Conservation (phyloP, 768 basidiomycete species). For the Floccularia luteovirens region DNA sequence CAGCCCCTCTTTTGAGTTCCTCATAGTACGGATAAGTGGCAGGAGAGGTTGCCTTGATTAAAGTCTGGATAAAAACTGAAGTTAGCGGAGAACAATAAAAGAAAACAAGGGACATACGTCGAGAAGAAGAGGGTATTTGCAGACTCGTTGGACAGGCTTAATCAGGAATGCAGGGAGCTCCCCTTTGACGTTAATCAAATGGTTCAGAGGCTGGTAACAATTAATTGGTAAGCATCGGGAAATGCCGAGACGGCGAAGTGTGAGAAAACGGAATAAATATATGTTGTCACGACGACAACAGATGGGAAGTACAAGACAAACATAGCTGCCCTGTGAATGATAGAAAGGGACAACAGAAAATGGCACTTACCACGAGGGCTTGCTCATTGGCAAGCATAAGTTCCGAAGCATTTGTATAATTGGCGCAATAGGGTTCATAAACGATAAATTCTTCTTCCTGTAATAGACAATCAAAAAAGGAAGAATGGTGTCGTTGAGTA, state of each 20-base stretch:
- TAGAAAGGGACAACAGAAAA: conserved; percentile 8
- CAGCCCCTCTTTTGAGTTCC: conserved; percentile 78
- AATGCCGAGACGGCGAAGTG: conserved; percentile 13
- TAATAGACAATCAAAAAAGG: conserved; percentile 34
- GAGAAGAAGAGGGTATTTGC: conserved; percentile 95
- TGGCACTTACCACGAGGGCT: conserved; percentile 66
- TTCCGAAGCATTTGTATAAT: conserved; percentile 83
- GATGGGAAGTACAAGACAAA: conserved; percentile 7
- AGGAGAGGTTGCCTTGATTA: conserved; percentile 64
- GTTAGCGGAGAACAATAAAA: conserved; percentile 6
- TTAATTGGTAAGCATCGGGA: conserved; percentile 31
- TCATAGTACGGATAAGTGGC: conserved; percentile 63
- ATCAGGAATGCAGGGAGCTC: conserved; percentile 96
- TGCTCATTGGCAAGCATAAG: conserved; percentile 83
- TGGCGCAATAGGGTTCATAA: conserved; percentile 96
- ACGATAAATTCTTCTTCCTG: conserved; percentile 95
- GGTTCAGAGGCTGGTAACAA: conserved; percentile 60
- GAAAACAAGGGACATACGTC: conserved; percentile 48
- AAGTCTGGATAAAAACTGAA: conserved; percentile 36
- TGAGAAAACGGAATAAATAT: conserved; percentile 3
- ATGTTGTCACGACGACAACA: conserved; percentile 26
- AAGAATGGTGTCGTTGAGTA: too few relatives aligned
- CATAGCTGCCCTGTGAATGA: conserved; percentile 10
- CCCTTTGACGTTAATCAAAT: conserved; percentile 83
- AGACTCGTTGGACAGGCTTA: conserved; percentile 97